These are phyloP conservation scores for Cardamine occulta DNA, from an alignment of 345 rosid species.

Conservation along the genomic window DNA sequence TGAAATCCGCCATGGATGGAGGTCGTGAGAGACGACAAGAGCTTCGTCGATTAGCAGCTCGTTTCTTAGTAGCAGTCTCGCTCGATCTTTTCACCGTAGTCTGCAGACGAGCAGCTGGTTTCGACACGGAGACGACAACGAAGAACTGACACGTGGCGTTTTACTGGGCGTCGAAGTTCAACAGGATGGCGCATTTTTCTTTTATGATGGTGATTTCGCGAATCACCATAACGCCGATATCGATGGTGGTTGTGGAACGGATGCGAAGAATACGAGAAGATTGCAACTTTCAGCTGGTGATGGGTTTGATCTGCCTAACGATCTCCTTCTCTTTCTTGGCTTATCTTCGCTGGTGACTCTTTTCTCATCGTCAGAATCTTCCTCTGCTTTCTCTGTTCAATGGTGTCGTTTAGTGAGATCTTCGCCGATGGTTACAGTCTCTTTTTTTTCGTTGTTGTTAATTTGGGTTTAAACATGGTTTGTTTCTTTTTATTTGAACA, in stretches of 20 bases:
- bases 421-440: no score
- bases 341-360: background rate
- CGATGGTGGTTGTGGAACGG: background rate
- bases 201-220: background rate
- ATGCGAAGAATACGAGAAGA: background rate
- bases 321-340: background rate
- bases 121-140: no score
- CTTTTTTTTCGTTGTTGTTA: background rate
- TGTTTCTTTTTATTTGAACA: no score
- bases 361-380: no score
- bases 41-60: no score
- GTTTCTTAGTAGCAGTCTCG: background rate
- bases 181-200: background rate
- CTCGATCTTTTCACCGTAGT: background rate
- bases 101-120: background rate
- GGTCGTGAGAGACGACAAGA: background rate
- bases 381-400: no score
- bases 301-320: background rate
- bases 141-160: background rate
- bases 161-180: background rate
- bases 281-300: background rate
- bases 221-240: background rate
- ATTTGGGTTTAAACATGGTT: background rate
- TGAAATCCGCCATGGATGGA: background rate
- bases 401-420: no score